These are phyloP conservation scores for Pycnococcus provasolii DNA, from an alignment of 139 green algal species.

Conservation along the genomic window DNA sequence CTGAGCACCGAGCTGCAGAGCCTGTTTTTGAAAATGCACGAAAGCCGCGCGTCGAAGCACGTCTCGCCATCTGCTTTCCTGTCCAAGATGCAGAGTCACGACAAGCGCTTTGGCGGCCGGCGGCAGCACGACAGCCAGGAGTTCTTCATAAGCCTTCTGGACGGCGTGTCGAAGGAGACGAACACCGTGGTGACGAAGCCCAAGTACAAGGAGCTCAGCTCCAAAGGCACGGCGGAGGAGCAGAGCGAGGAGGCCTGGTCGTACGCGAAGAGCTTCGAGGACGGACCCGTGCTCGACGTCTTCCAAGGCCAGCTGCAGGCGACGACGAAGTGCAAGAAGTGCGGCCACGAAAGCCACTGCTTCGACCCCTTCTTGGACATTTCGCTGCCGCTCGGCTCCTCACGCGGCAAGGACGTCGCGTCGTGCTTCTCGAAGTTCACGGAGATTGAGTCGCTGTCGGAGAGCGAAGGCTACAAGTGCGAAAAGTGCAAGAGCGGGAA, in stretches of 20 bases:
- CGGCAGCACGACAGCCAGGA: conserved; percentile 21
- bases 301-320: not conserved
- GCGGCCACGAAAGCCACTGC: conserved; percentile 63
- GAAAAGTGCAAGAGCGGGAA: conserved; percentile 8
- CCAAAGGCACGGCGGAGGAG: not conserved
- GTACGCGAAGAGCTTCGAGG: conserved; percentile 8
- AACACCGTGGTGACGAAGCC: not conserved
- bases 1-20: not conserved
- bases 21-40: not conserved
- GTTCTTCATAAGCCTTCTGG: conserved; percentile 47
- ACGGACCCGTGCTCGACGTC: not conserved
- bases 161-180: conserved; percentile 23
- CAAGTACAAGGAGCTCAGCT: not conserved
- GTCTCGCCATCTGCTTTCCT: not conserved
- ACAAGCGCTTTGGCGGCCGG: not conserved
- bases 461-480: conserved; percentile 40
- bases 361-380: conserved; percentile 88
- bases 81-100: not conserved
- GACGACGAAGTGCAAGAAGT: conserved; percentile 67
- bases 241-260: conserved; percentile 1
- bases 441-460: conserved; percentile 30
- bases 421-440: conserved; percentile 25
- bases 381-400: conserved; percentile 58
- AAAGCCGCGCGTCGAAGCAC: not conserved
- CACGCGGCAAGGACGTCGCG: not conserved